phyloP scores from a whole-genome alignment of 208 protist genomes.

The Porcisia hertigi region DNA sequence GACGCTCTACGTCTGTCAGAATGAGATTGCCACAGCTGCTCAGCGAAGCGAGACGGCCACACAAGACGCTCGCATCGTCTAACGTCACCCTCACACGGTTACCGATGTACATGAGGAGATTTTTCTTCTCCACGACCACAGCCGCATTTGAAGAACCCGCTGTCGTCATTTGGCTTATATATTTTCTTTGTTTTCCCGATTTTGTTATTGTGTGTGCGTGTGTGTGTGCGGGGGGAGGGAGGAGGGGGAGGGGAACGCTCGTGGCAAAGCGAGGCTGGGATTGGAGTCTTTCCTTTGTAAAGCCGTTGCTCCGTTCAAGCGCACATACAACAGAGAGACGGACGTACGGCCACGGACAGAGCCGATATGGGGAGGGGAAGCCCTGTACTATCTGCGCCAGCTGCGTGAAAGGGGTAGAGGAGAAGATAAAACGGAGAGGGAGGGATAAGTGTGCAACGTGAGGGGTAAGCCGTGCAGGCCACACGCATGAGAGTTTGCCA shows the following conservation, averaged over 20 bases:
- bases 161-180: neutral
- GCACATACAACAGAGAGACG: neutral
- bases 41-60: slow-evolving; percentile 74
- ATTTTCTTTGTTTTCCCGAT: neutral
- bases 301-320: neutral
- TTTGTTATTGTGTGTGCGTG: neutral
- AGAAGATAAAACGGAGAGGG: neutral
- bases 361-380: neutral
- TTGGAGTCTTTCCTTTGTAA: neutral
- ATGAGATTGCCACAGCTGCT: slow-evolving; percentile 72
- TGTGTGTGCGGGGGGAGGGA: neutral
- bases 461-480: neutral
- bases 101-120: slow-evolving; percentile 58
- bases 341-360: neutral
- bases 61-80: slow-evolving; percentile 71
- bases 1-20: slow-evolving; percentile 75
- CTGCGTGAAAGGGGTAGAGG: neutral
- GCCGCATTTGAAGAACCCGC: slow-evolving; percentile 14
- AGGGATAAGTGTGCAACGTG: neutral
- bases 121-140: slow-evolving; percentile 38
- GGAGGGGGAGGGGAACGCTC: neutral
- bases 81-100: slow-evolving; percentile 67
- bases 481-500: neutral
- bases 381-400: neutral
- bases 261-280: neutral